Evolutionary conservation across 208 protist genomes (phyloP).

Genomic region (Blastocrithidia nonstop): DNA sequence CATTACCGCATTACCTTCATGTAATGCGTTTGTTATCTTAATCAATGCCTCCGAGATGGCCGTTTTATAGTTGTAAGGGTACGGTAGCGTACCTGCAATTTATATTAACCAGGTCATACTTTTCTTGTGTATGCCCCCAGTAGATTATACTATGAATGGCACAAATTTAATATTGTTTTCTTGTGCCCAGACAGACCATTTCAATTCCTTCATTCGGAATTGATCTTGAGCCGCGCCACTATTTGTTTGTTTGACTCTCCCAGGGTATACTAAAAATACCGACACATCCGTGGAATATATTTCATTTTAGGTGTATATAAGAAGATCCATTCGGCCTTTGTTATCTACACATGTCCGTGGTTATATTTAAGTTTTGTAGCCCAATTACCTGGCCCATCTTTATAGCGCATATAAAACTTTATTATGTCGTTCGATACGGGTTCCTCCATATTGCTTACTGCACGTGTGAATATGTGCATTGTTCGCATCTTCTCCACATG

Average conservation of each 20-base stretch:
- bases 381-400: conserved; percentile 6
- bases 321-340: conserved; percentile 8
- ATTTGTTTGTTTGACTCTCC: not conserved
- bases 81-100: conserved; percentile 1
- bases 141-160: conserved; percentile 12
- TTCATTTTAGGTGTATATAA: conserved; percentile 1
- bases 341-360: conserved; percentile 5
- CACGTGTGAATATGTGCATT: conserved; percentile 19
- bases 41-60: not conserved
- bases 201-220: conserved; percentile 3
- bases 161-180: conserved; percentile 5
- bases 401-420: conserved; percentile 5
- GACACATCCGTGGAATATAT: conserved; percentile 11
- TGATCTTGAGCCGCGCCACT: not conserved
- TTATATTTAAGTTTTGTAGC: conserved; percentile 3
- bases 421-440: conserved; percentile 12
- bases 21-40: conserved; percentile 2
- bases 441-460: not conserved
- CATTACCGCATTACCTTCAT: too few relatives aligned
- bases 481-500: conserved; percentile 7
- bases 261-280: conserved; percentile 14
- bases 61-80: conserved; percentile 4
- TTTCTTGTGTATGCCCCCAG: conserved; percentile 8
- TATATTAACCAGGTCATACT: conserved; percentile 8
- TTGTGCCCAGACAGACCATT: conserved; percentile 9